Evolutionary conservation across 2,329 filamentous ascomycete genomes (phyloP).

Genomic region (Exserohilum rostratum): DNA sequence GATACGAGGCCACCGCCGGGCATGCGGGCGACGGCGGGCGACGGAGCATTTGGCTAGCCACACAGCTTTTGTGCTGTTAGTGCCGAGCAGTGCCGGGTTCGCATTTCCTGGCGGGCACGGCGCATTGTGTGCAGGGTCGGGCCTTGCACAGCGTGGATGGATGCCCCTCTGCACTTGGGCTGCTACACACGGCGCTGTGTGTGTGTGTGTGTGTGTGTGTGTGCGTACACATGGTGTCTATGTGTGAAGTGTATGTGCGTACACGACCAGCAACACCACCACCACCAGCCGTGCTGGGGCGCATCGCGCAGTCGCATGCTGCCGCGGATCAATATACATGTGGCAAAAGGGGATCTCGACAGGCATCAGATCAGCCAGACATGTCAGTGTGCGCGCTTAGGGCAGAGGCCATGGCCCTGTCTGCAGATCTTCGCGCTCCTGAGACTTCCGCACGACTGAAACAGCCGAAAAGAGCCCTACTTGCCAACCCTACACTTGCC

Average conservation of each 20-base stretch:
- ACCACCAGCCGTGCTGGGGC: too few species aligned
- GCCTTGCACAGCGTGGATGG: too few species aligned
- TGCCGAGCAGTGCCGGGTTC: slow-evolving; percentile 26
- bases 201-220: not conserved
- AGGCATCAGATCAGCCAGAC: slow-evolving; percentile 10
- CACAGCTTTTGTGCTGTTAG: slow-evolving; percentile 22
- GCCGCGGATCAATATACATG: slow-evolving; percentile 1
- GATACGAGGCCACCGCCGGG: too few species aligned
- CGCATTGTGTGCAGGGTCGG: slow-evolving; percentile 24
- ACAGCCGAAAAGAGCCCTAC: slow-evolving; percentile 33
- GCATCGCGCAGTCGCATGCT: not conserved
- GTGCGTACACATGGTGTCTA: not conserved
- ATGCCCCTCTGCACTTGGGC: slow-evolving; percentile 16
- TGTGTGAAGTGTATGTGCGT: too few species aligned
- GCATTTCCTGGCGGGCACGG: slow-evolving; percentile 23
- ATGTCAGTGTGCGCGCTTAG: slow-evolving; percentile 7
- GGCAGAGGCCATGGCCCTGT: slow-evolving; percentile 28
- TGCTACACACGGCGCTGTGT: too few species aligned
- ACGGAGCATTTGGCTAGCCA: slow-evolving; percentile 7
- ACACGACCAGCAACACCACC: too few species aligned
- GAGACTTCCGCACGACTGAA: slow-evolving; percentile 28
- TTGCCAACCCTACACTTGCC: slow-evolving; percentile 3
- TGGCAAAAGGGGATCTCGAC: slow-evolving; percentile 4
- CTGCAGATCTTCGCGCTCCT: slow-evolving; percentile 31
- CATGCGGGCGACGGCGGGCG: not conserved